Evolutionary conservation across 768 basidiomycete genomes (phyloP), one percentile per base, ranked within the genome.

Genomic region (Rhodotorula sphaerocarpa): DNA sequence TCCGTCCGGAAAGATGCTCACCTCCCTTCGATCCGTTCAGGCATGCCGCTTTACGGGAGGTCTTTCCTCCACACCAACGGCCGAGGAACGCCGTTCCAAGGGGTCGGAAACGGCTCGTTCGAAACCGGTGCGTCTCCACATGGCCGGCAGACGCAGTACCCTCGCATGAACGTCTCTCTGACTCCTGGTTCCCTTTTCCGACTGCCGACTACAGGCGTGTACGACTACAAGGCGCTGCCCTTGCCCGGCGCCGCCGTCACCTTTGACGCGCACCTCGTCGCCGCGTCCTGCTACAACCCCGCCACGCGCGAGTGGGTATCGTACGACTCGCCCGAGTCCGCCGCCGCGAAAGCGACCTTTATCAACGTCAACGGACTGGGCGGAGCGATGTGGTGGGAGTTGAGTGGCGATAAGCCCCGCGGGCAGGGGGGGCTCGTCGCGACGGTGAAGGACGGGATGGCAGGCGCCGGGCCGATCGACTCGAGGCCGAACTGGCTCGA

Each of bases 371-470:
- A 86, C 72, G 82, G 82, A 0, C 77, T 97, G 7, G 88, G 87
- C 10, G 95, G 95, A 0, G 87, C 86, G 58, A 99, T 99, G 95
- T 79, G 72, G 70, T 90, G 88, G 89, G 89, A 92, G 74, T 78
- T 93, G 45, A 86, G 85, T 69, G 90, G 88, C 4, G 93, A 96
- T 76, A 89, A 90, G 74, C 82, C 82, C 2, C 76, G 77, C 7
- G 70, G 74, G 12, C 86, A 76, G 2, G 88, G 87, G 3, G 90
- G 90, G 75, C 79, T 80, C 5, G 82, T 86, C 67, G 81, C 83
- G 34, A 84, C 82, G n/a, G 87, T 65, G 16, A 39, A 25, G 36
- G 58, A 59, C 23, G 43, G 46, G 34, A 33, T 91, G 83, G 86
- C 85, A 23, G 27, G 39, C 18, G 44, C 57, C 18, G 78, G 79